Evolutionary conservation across 306 rosid species (phyloP).

Genomic region (Gastrolobium villosum): DNA sequence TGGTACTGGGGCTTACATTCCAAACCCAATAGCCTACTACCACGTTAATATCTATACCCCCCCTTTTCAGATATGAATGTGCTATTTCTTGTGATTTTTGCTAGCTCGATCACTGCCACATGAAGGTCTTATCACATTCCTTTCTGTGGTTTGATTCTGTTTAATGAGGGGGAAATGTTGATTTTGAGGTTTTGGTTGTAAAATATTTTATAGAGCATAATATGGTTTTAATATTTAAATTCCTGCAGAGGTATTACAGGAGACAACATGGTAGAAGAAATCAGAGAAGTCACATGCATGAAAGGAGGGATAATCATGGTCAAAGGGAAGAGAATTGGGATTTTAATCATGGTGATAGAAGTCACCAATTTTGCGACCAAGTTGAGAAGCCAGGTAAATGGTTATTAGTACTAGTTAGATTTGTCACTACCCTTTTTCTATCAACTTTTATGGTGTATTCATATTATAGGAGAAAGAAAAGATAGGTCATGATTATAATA

Average conservation of each 20-base stretch:
- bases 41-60: slow-evolving; percentile 13
- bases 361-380: slow-evolving; percentile 8
- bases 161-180: neutral
- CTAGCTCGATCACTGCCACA: too few species aligned
- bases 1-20: slow-evolving; percentile 87
- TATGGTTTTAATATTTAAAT: slow-evolving; percentile 22
- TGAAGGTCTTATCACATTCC: neutral
- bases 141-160: neutral
- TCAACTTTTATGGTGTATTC: slow-evolving; percentile 60
- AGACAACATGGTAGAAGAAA: too few species aligned
- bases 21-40: slow-evolving; percentile 60
- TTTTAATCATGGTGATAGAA: too few species aligned
- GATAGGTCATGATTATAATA: slow-evolving; percentile 49
- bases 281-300: too few species aligned
- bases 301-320: slow-evolving; percentile 60
- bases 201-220: slow-evolving; percentile 19
- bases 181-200: neutral
- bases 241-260: slow-evolving; percentile 57
- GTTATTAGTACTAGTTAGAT: slow-evolving; percentile 53
- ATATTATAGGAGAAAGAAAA: slow-evolving; percentile 54
- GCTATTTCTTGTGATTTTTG: slow-evolving; percentile 45
- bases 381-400: slow-evolving; percentile 38
- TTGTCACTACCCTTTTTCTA: slow-evolving; percentile 50
- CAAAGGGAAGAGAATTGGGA: slow-evolving; percentile 68
- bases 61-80: slow-evolving; percentile 23